A percentile compares a stretch with the other conserved stretches of the same genome.
phyloP scores from a whole-genome alignment of 1,284 basidiomycete species.

The Tilletia walkeri region DNA sequence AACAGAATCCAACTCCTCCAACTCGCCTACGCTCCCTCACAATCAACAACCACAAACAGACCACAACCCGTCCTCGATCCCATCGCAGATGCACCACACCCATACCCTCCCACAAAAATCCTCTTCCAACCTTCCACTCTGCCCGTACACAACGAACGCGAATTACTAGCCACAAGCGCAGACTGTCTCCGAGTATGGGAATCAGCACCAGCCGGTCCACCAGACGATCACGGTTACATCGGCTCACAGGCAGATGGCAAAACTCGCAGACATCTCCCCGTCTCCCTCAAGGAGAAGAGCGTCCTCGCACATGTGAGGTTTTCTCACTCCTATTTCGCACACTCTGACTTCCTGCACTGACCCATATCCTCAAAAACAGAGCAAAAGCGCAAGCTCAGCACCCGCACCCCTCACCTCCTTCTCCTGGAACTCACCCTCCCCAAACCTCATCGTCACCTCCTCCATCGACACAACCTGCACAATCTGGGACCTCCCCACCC shows the following conservation, averaged over 20 bases:
- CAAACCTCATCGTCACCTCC: conserved; percentile 54
- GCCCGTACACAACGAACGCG: conserved; percentile 45
- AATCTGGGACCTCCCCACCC: conserved; percentile 86
- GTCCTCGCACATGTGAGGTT: conserved; percentile 44
- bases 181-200: conserved; percentile 55
- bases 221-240: not conserved
- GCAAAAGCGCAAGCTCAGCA: conserved; percentile 47
- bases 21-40: conserved; percentile 16
- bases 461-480: conserved; percentile 65
- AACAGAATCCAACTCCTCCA: conserved; percentile 52
- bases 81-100: conserved; percentile 51
- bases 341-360: not conserved
- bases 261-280: not conserved
- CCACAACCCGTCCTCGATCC: conserved; percentile 28
- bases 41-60: conserved; percentile 4
- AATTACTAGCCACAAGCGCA: conserved; percentile 52
- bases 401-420: conserved; percentile 55
- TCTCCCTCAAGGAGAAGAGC: conserved; percentile 47
- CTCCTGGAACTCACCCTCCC: conserved; percentile 54
- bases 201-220: conserved; percentile 14
- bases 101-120: conserved; percentile 53
- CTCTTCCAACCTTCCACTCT: conserved; percentile 51
- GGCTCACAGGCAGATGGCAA: conserved; percentile 3
- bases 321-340: too few species aligned
- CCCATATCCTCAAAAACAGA: conserved; percentile 23